Percentiles rank a stretch among this genome's conserved stretches.
Evolutionary conservation across 73 alveolate species (phyloP).

Genomic region (Stentor roeselii): DNA sequence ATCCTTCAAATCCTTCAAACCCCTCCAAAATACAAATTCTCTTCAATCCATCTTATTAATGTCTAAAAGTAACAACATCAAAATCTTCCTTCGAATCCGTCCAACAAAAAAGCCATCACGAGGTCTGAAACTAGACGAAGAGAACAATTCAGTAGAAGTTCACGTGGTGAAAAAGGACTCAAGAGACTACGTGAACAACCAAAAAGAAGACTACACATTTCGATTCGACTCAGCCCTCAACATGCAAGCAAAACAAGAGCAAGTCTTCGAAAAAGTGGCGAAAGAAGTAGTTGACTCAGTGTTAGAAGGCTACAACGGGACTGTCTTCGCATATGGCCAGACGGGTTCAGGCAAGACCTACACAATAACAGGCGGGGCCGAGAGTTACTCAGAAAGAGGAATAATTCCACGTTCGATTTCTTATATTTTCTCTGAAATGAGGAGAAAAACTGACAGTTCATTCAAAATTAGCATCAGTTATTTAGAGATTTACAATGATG

Average conservation of each 20-base stretch:
- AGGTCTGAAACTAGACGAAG: constrained; percentile 43
- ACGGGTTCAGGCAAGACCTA: constrained; percentile 99
- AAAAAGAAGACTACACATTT: constrained; percentile 74
- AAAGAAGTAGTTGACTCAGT: constrained; percentile 94
- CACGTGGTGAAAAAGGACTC: constrained; percentile 48
- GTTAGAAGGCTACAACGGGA: constrained; percentile 97
- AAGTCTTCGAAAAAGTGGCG: constrained; percentile 88
- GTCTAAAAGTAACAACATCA: constrained; percentile 53
- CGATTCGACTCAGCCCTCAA: constrained; percentile 77
- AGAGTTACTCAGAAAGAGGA: constrained; percentile 93
- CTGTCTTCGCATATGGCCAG: constrained; percentile 99
- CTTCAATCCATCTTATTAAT: too few species aligned
- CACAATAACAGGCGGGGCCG: constrained; percentile 99
- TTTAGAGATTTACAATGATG: constrained; percentile 96
- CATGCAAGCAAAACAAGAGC: constrained; percentile 73
- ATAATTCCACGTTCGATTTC: constrained; percentile 97
- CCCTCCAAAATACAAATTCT: too few species aligned
- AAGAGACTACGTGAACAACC: constrained; percentile 86
- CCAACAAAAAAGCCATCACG: constrained; percentile 61
- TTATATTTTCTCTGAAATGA: constrained; percentile 92
- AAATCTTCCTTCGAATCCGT: constrained; percentile 66
- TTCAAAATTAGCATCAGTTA: constrained; percentile 89
- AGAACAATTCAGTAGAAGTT: constrained; percentile 45
- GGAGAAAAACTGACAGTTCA: constrained; percentile 79
- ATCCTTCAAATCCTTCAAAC: too few species aligned